Base-by-base conservation (phyloP, 2,329 filamentous ascomycete genomes). In the Taxawa tesnikishii region DNA sequence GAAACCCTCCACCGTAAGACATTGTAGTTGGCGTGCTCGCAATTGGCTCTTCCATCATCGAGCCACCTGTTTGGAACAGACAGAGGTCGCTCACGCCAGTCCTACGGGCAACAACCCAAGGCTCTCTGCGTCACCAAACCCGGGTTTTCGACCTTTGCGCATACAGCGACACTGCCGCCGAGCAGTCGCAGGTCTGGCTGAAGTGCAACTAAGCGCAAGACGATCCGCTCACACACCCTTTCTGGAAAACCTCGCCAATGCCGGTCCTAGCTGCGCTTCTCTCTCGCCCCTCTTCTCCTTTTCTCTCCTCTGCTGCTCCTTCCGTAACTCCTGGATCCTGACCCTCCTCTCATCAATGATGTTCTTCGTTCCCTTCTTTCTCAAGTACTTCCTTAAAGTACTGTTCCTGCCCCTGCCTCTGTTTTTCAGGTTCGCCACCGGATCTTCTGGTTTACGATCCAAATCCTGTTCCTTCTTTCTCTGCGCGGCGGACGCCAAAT, bases 311-410 rank as follows among this genome's bases (percentile, higher is more conserved):
- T 78, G 75, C 48, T 70, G 67, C 43, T 70, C 67, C 52, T 73
- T 71, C 63, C 79, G 77, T 53, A 94, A 65, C 59, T 85, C 83
- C 55, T 94, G 83, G 29, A 87, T 79, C 52, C 79, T 77, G 56
- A 94, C 59, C 51, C 82, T 78, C 70, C 88, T 87, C 68, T 94
- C 90, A 63, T 98, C 90, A 54, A 98, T 85, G 36, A 98, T 74
- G 55, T 96, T 96, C 68, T 80, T 83, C 50, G 79, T 79, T 28
- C 83, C 77, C 63, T 90, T 87, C 74, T 96, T 96, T 43, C 90
- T 68, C 50, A 96, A 59, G 53, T 92, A 87, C 55, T 87, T 85
- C 51, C 84, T 77, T 42, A 96, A 60, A 37, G 82, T 82, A 45
- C 80, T 85, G 52, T 93, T 98, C 68, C 87, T 84, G 33, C 90